Evolutionary conservation across 441 rosid genomes (phyloP).

Genomic region (Arabidopsis hybrid): DNA sequence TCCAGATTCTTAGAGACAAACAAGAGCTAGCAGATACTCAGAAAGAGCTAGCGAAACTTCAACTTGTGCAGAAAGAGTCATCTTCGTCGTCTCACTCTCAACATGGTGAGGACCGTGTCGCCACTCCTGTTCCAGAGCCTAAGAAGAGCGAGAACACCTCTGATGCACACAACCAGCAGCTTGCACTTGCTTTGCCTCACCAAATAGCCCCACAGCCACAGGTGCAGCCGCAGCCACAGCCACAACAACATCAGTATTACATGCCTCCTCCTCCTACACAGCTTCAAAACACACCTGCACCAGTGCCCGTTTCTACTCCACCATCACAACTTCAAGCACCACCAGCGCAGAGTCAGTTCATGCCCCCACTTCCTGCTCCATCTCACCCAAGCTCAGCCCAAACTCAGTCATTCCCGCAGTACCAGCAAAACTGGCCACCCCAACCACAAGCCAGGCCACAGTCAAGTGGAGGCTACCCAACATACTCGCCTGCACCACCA

Average conservation of each 20-base stretch:
- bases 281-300: slow-evolving; percentile 49
- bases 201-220: slow-evolving; percentile 75
- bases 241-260: slow-evolving; percentile 51
- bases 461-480: slow-evolving; percentile 47
- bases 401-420: slow-evolving; percentile 56
- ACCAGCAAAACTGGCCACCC: slow-evolving; percentile 62
- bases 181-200: slow-evolving; percentile 89
- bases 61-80: slow-evolving; percentile 81
- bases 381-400: slow-evolving; percentile 47
- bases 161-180: slow-evolving; percentile 77
- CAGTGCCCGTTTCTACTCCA: slow-evolving; percentile 45
- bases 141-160: slow-evolving; percentile 61
- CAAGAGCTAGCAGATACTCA: slow-evolving; percentile 94
- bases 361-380: slow-evolving; percentile 49
- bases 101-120: slow-evolving; percentile 67
- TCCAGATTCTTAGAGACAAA: slow-evolving; percentile 94
- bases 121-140: slow-evolving; percentile 63
- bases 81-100: slow-evolving; percentile 73
- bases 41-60: slow-evolving; percentile 90
- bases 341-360: slow-evolving; percentile 43
- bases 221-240: slow-evolving; percentile 58
- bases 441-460: slow-evolving; percentile 76
- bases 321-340: slow-evolving; percentile 50
- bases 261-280: slow-evolving; percentile 55
- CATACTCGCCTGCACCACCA: slow-evolving; percentile 57